Evolutionary conservation across 257 asterid genomes (phyloP), one percentile per base, ranked within the genome.

Genomic region (Fraxinus quadrangulata): DNA sequence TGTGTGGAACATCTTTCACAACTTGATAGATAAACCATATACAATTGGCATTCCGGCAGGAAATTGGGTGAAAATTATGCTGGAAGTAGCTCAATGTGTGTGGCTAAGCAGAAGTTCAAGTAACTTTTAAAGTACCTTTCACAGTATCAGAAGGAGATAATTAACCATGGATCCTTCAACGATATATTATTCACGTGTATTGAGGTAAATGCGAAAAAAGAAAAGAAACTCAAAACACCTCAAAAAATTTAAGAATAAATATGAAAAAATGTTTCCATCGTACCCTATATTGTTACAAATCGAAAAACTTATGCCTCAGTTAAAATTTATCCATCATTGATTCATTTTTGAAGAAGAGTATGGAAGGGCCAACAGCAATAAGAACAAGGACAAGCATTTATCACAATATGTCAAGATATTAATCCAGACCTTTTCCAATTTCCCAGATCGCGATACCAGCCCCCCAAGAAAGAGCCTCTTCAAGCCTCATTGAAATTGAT

Each of bases 371-470:
- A 51, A 19, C 61, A 17, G 9, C 61, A 54, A 54, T 19, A 26
- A 59, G 79, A 65, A 30, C 40, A 72, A 72, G 40, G 30, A 33
- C 17, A 71, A 40, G 42, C 4, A 28, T 17, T 45, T 28, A 80
- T 87, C 87, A 94, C 79, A 92, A 75, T 67, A 95, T 72, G 82
- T 93, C 94, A 73, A 89, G 87, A 87, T 89, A 93, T 65, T 86
- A 91, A 61, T 93, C 94, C 78, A 93, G 84, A 67, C 98, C 98
- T 90, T 93, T 97, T 39, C 97, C 99, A 4, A 93, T 90, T 87
- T 95, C 99, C 99, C 98, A 95, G 71, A 95, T 88, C 56, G 99
- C 87, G 84, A 95, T 85, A 66, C 96, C 97, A 17, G 96, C 98
- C 9, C 87, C 87, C 97, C 97, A 89, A 4, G 90, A 86, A 71